Evolutionary conservation across 306 rosid species (phyloP), one percentile per base, ranked within the genome.

Genomic region (Phaseolus lunatus): DNA sequence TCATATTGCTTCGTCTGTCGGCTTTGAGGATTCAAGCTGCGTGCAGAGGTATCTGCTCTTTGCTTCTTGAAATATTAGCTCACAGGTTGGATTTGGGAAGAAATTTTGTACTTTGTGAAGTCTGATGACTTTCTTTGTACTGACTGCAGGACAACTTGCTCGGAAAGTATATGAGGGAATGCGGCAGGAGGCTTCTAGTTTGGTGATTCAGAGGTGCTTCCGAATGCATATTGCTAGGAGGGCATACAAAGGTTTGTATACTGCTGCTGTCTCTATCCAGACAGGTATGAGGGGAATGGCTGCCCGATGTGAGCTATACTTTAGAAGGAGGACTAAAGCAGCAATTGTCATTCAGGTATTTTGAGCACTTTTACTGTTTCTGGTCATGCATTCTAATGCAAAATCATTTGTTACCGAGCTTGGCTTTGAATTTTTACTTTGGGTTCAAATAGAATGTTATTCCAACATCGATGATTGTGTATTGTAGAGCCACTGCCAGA

Each of bases 241-340:
- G 85, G 88, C 88, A 16, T 90, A 86, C 88, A 85, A 74, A 63
- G 87, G 86, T 59, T 75, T 87, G 78, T 73, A 76, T 85, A 66
- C 75, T 56, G 84, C 88, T 78, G 97, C 92, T 70, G 72, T 86
- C 31, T 84, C 83, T 78, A 76, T 92, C 78, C 96, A 92, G 85
- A 86, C 92, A 2, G 92, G 97, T 52, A 75, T 92, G 87, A 87
- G 96, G 45, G 97, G 92, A 49, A 83, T 92, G 89, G 86, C 87
- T 81, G 89, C 93, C 52, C 89, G 92, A n/a, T 80, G 70, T 78
- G 97, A 87, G 85, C 85, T 92, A 76, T 82, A 81, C 69, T 83
- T 84, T 59, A 88, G 92, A 85, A 88, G 92, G 78, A 86, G 70
- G 81, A 83, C 90, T 83, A 88, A 71, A 86, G 96, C 97, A 78